Base-by-base conservation (phyloP, 495 filamentous ascomycete genomes). In the Evansstolkia leycettana region DNA sequence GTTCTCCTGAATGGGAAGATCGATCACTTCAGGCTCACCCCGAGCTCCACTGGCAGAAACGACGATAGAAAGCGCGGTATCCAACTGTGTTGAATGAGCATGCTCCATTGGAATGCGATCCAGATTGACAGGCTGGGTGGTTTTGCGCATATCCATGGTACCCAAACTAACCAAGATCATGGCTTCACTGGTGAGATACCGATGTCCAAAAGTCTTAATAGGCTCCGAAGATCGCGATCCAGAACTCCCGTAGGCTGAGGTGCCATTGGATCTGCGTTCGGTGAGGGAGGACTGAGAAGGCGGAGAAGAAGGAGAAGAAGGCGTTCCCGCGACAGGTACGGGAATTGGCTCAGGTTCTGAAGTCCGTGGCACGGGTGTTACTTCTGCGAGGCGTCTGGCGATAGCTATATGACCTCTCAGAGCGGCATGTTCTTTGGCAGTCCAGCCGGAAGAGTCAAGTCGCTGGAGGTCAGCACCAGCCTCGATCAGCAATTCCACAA, bases 201-300 rank as follows among this genome's bases (percentile, higher is more conserved):
- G 73, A 63, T 96, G 90, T 37, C 90, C 90, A 62, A 94, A 98
- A 14, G 86, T 81, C 56, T 96, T 96, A 40, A 95, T 72, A 29
- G 85, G 79, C 31, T 92, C 84, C 16, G 74, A 51, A 9, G 58
- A 52, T 31, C 72, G 63, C 17, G 44, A 18, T 7, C 41, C 45
- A 46, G 52, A 48, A 45, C 44, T 59, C 34, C 57, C 65, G 7
- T 47, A 43, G 24, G 57, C 45, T 31, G 59, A 64, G 1, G 49
- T 46, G 4, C 43, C 50, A 45, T 71, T 69, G 3, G 74, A 75
- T 29, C 56, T 58, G 28, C 71, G 60, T 28, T 78, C 73, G 11
- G 57, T 52, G 8, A 78, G 52, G 14, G 71, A 75, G 11, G 68
- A 69, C 10, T 52, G 51, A 2, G 47, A 14, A 3, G 58, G 55